These are phyloP conservation scores for Azolla pinnata DNA, from an alignment of 75 land plant species.

Conservation along the genomic window DNA sequence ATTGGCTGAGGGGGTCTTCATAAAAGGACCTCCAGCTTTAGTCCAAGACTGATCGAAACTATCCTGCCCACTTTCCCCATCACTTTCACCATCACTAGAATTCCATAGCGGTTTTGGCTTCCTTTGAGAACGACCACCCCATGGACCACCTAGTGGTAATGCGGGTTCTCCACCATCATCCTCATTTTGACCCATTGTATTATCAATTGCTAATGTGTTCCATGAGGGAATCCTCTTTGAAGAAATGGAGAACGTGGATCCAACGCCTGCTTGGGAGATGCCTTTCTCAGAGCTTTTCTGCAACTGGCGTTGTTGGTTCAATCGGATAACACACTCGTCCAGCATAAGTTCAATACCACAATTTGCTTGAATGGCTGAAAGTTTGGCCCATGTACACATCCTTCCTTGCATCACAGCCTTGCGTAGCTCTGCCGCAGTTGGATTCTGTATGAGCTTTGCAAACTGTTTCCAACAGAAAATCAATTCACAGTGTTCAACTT, in stretches of 20 bases:
- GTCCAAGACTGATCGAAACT: conserved; percentile 19
- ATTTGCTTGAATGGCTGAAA: conserved; percentile 33
- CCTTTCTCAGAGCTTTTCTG: conserved; percentile 9
- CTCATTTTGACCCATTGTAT: conserved; percentile 15
- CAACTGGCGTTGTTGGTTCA: conserved; percentile 15
- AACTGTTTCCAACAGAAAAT: no score
- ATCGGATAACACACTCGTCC: conserved; percentile 29
- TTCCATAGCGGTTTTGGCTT: conserved; percentile 4
- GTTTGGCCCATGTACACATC: conserved; percentile 36
- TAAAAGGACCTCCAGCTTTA: conserved; percentile 23
- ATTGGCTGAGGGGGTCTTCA: conserved; percentile 21
- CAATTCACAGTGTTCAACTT: no score
- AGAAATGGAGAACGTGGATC: not conserved
- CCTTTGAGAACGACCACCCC: conserved; percentile 18
- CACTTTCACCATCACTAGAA: conserved; percentile 17
- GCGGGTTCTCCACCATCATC: conserved; percentile 6
- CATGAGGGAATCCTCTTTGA: conserved; percentile 26
- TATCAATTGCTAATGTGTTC: conserved; percentile 13
- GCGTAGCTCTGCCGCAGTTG: conserved; percentile 29
- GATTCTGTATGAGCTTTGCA: conserved; percentile 26
- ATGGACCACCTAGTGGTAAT: conserved; percentile 17
- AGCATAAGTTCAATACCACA: conserved; percentile 42
- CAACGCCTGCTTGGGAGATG: not conserved
- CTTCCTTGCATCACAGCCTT: conserved; percentile 32
- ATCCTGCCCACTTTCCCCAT: conserved; percentile 15